phyloP scores from a whole-genome alignment of 345 rosid species.

The Pseudoturritis turrita region DNA sequence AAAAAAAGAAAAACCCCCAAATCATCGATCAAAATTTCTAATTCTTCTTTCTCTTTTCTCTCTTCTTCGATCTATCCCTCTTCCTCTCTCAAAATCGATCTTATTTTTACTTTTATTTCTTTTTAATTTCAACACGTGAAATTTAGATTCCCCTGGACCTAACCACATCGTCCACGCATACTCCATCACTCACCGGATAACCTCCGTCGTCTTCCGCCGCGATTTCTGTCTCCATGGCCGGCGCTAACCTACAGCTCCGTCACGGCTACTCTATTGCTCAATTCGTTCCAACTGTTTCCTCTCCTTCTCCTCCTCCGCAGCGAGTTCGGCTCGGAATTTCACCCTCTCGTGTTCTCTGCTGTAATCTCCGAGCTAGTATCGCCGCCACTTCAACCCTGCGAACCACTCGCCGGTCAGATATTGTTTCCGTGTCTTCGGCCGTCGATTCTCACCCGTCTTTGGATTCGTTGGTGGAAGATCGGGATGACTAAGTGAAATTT shows the following conservation, averaged over 20 bases:
- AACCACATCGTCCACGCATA: constrained; percentile 1
- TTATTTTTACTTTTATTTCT: neutral
- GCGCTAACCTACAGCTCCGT: constrained; percentile 27
- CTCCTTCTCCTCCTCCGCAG: constrained; percentile 20
- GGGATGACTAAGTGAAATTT: no score
- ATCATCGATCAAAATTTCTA: no score
- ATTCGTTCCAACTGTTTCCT: constrained; percentile 7
- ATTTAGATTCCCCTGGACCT: neutral
- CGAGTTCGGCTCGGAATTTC: constrained; percentile 12
- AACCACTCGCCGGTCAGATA: constrained; percentile 10
- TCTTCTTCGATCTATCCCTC: no score
- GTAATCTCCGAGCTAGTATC: constrained; percentile 25
- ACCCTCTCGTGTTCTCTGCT: constrained; percentile 19
- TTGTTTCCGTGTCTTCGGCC: neutral
- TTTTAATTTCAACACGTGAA: constrained; percentile 9
- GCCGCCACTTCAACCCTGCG: neutral
- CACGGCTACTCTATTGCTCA: constrained; percentile 15
- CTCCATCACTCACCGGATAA: constrained; percentile 25
- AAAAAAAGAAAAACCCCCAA: no score
- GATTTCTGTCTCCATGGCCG: constrained; percentile 26
- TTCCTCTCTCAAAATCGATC: no score
- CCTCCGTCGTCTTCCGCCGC: constrained; percentile 30
- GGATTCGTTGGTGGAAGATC: constrained; percentile 21
- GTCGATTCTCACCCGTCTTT: constrained; percentile 31
- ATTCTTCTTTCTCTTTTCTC: no score